Conservation (phyloP, 768 basidiomycete species). For the Saitozyma sp. region DNA sequence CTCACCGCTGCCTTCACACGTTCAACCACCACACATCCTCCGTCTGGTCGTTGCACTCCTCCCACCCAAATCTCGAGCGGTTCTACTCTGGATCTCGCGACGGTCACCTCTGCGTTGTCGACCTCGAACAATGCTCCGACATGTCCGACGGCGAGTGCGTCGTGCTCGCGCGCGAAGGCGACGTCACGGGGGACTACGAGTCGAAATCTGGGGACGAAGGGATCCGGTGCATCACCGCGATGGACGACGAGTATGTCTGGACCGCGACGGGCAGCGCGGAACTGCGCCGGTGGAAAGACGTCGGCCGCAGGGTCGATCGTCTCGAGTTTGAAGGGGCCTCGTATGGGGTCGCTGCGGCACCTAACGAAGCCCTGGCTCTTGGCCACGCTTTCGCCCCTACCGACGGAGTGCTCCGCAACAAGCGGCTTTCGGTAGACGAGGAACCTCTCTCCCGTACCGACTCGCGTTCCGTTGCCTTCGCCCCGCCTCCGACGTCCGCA, state of each 20-base stretch:
- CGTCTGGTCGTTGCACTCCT: conserved; percentile 88
- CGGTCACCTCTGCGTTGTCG: conserved; percentile 85
- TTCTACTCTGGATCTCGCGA: conserved; percentile 95
- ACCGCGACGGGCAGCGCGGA: conserved; percentile 81
- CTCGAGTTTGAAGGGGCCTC: conserved; percentile 28
- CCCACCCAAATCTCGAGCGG: conserved; percentile 77
- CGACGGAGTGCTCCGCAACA: conserved; percentile 1
- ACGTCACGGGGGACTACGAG: conserved; percentile 34
- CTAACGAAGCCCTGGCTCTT: conserved; percentile 8
- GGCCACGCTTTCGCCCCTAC: conserved; percentile 14
- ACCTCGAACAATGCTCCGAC: conserved; percentile 76
- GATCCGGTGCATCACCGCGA: conserved; percentile 76
- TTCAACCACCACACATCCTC: conserved; percentile 89
- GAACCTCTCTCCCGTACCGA: conserved; percentile 17
- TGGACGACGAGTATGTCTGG: conserved; percentile 86
- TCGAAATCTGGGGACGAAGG: conserved; percentile 64
- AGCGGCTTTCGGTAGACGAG: conserved; percentile 20
- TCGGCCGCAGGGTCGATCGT: conserved; percentile 51
- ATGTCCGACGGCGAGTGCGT: conserved; percentile 87
- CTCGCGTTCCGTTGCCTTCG: conserved; percentile 43
- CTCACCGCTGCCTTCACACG: conserved; percentile 87
- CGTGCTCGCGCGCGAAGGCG: conserved; percentile 62
- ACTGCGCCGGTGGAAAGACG: conserved; percentile 74
- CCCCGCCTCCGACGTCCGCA: conserved; percentile 19
- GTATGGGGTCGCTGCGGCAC: conserved; percentile 4